Evolutionary conservation across 1,284 basidiomycete species (phyloP).

Genomic region (Anthracocystis setariae): DNA sequence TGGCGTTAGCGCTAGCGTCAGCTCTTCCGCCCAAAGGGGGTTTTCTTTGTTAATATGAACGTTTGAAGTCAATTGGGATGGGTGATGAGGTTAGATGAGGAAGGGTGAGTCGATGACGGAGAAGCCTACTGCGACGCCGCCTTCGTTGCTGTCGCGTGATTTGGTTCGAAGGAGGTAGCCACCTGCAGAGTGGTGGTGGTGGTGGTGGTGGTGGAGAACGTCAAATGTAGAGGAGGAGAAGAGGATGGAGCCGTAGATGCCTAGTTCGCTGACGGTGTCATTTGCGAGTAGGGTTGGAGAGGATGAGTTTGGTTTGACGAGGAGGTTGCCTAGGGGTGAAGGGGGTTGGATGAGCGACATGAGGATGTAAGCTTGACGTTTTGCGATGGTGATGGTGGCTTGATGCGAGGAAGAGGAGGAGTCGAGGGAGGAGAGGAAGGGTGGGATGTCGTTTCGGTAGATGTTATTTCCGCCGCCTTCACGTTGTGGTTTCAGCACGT

Average conservation of each 20-base stretch:
- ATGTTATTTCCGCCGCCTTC: slow-evolving; percentile 98
- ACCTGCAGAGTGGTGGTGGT: too few relatives aligned
- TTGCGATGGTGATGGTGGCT: slow-evolving; percentile 26
- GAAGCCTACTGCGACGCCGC: slow-evolving; percentile 91
- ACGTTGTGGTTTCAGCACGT: slow-evolving; percentile 93
- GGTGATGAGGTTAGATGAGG: slow-evolving; percentile 70
- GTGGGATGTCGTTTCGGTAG: slow-evolving; percentile 83
- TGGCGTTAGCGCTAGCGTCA: slow-evolving; percentile 50
- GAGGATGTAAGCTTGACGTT: slow-evolving; percentile 81
- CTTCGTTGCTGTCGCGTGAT: slow-evolving; percentile 89
- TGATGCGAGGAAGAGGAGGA: background rate
- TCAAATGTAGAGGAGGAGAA: slow-evolving; percentile 70
- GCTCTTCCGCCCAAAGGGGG: background rate
- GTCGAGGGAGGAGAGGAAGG: slow-evolving; percentile 74
- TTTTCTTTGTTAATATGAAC: too few relatives aligned
- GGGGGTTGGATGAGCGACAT: slow-evolving; percentile 91
- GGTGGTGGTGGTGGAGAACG: slow-evolving; percentile 71
- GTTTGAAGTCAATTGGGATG: too few relatives aligned
- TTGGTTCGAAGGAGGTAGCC: slow-evolving; percentile 94
- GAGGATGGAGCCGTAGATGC: slow-evolving; percentile 87
- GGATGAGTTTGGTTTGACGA: slow-evolving; percentile 73
- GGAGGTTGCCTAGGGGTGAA: slow-evolving; percentile 75
- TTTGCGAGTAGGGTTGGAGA: slow-evolving; percentile 67
- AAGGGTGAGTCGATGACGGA: slow-evolving; percentile 85
- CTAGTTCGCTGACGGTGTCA: slow-evolving; percentile 88